A percentile compares a stretch with the other conserved stretches of the same genome.
Conservation (phyloP, 805 yeast species). For the Wickerhamomyces chambardii region DNA sequence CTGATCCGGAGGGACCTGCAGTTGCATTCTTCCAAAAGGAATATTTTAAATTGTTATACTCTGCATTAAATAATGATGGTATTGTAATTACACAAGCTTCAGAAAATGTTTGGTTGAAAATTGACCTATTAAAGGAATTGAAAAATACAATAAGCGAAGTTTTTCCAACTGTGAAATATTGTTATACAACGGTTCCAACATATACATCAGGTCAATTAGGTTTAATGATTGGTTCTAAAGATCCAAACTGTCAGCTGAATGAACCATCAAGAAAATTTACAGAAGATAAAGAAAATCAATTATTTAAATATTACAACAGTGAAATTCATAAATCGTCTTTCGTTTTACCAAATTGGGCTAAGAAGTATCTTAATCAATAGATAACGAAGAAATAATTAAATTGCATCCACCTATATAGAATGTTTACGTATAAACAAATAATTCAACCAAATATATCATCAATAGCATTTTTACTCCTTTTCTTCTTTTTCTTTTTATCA, state of each 20-base stretch:
- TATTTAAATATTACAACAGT: conserved; percentile 77
- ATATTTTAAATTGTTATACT: conserved; percentile 74
- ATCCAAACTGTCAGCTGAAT: conserved; percentile 50
- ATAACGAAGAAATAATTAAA: too few relatives aligned
- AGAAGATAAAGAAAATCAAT: conserved; percentile 49
- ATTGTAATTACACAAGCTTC: conserved; percentile 83
- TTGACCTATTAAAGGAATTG: conserved; percentile 74
- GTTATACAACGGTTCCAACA: conserved; percentile 90
- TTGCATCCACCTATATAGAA: too few relatives aligned
- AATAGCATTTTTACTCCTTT: conserved; percentile 46
- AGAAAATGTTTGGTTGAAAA: conserved; percentile 89
- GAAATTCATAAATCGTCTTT: conserved; percentile 84
- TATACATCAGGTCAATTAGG: conserved; percentile 97
- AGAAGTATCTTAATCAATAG: conserved; percentile 31
- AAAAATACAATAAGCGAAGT: conserved; percentile 75
- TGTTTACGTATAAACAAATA: conserved; percentile 1
- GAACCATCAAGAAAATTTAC: conserved; percentile 61
- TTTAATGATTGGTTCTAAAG: conserved; percentile 93
- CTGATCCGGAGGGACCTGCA: conserved; percentile 99
- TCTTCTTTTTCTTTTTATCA: conserved; percentile 29
- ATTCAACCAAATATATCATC: conserved; percentile 65
- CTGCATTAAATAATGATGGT: conserved; percentile 90
- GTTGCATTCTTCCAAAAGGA: conserved; percentile 88
- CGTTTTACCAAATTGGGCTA: conserved; percentile 89
- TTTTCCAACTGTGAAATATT: conserved; percentile 88